A percentile compares a stretch with the other conserved stretches of the same genome.
These are phyloP conservation scores for Fragaria iinumae DNA, from an alignment of 306 rosid genomes.

Conservation along the genomic window DNA sequence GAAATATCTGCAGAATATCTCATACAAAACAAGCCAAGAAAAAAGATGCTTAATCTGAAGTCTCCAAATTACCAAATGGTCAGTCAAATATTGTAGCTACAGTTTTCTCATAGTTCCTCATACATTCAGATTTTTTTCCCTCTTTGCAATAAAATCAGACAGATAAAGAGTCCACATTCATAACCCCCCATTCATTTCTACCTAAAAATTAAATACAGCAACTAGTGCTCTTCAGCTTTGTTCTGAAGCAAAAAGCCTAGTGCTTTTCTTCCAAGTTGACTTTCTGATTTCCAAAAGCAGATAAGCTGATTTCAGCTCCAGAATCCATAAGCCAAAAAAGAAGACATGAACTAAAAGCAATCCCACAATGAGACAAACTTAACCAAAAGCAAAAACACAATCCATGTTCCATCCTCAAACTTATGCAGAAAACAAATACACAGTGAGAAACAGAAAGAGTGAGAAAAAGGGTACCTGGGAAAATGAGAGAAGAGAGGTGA, in stretches of 20 bases:
- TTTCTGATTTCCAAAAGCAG: slow-evolving; percentile 20
- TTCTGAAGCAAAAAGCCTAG: neutral
- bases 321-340: slow-evolving; percentile 12
- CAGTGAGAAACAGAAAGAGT: neutral
- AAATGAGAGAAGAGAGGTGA: slow-evolving; percentile 3
- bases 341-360: slow-evolving; percentile 12
- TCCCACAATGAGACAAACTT: neutral
- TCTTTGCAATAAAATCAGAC: neutral
- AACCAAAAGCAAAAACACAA: slow-evolving; percentile 10
- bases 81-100: neutral
- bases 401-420: neutral
- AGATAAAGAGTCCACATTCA: slow-evolving; percentile 16
- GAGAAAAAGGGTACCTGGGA: slow-evolving; percentile 4
- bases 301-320: slow-evolving; percentile 14
- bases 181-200: slow-evolving; percentile 9
- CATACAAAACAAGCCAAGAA: neutral
- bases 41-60: neutral
- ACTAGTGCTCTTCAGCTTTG: neutral
- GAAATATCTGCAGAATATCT: neutral
- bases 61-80: neutral
- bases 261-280: slow-evolving; percentile 14
- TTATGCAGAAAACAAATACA: neutral
- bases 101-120: neutral
- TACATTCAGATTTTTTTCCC: neutral
- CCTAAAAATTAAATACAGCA: neutral